Percentiles rank a stretch among this genome's conserved stretches.
Evolutionary conservation across 352 stramenopile species (phyloP).

Genomic region (Pilasporangium apinafurcum): DNA sequence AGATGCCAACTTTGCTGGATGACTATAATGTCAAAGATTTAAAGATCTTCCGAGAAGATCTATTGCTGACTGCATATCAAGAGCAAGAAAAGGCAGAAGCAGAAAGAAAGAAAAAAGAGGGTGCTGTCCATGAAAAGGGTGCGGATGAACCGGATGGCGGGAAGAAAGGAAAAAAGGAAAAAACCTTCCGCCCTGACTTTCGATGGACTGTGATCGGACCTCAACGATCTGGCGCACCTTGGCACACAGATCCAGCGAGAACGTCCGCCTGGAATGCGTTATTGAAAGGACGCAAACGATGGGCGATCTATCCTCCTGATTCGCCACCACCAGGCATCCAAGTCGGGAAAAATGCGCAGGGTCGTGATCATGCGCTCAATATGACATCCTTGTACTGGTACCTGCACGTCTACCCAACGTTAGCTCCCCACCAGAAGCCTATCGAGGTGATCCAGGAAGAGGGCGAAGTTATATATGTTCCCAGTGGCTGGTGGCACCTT

Average conservation of each 20-base stretch:
- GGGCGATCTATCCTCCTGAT: conserved; percentile 93
- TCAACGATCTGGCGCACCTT: conserved; percentile 85
- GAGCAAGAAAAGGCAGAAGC: conserved; percentile 14
- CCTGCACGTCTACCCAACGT: conserved; percentile 78
- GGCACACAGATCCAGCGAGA: conserved; percentile 93
- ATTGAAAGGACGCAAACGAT: conserved; percentile 92
- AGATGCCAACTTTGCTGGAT: conserved; percentile 59
- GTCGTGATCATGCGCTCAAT: conserved; percentile 51
- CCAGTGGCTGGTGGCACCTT: conserved; percentile 96
- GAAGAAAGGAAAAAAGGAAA: conserved; percentile 29
- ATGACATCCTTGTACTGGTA: conserved; percentile 86
- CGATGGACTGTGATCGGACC: conserved; percentile 83
- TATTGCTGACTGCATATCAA: conserved; percentile 30
- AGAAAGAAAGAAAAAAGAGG: conserved; percentile 4
- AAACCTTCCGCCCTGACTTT: conserved; percentile 56
- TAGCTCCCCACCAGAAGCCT: conserved; percentile 62
- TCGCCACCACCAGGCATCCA: conserved; percentile 60
- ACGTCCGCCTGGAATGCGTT: conserved; percentile 97
- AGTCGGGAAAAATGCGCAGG: conserved; percentile 37
- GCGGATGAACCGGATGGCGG: conserved; percentile 1
- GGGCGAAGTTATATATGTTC: conserved; percentile 96
- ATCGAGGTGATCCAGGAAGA: conserved; percentile 87
- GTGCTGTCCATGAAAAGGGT: conserved; percentile 10
- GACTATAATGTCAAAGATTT: conserved; percentile 66
- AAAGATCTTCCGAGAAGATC: conserved; percentile 72